These are phyloP conservation scores for Ploettnerulaceae sp. DNA, from an alignment of 2,329 filamentous ascomycete genomes.

Conservation along the genomic window DNA sequence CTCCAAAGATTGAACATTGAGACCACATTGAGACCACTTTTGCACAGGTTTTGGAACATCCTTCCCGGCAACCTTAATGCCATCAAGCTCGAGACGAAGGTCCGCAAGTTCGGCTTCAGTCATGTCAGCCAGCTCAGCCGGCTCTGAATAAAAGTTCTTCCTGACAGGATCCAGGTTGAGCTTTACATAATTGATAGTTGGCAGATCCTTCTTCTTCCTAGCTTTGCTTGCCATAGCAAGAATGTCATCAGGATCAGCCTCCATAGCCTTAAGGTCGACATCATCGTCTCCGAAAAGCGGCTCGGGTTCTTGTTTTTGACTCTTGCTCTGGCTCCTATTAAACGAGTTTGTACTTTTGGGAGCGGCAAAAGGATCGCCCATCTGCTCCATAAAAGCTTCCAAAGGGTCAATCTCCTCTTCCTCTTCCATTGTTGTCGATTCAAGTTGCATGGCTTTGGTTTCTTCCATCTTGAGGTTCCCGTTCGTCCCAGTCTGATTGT, in stretches of 20 bases:
- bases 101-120: conserved; percentile 79
- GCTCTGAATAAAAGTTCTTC: conserved; percentile 93
- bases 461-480: conserved; percentile 36
- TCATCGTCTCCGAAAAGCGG: conserved; percentile 89
- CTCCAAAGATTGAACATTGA: conserved; percentile 81
- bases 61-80: conserved; percentile 87
- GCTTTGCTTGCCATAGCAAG: conserved; percentile 53
- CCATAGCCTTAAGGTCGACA: conserved; percentile 56
- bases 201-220: conserved; percentile 94
- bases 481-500: conserved; percentile 37
- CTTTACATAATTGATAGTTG: conserved; percentile 79
- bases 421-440: conserved; percentile 40
- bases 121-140: conserved; percentile 75
- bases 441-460: conserved; percentile 20
- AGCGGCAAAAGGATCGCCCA: conserved; percentile 46
- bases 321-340: conserved; percentile 35
- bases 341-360: conserved; percentile 34
- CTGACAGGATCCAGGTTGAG: conserved; percentile 79
- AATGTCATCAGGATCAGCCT: conserved; percentile 59
- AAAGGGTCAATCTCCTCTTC: conserved; percentile 81
- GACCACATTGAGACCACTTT: conserved; percentile 93
- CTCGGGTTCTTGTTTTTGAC: conserved; percentile 64
- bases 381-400: conserved; percentile 86
- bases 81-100: conserved; percentile 81
- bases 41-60: conserved; percentile 89